These are phyloP conservation scores for Pseudozyma tsukubaensis DNA, from an alignment of 1,284 basidiomycete species.

Conservation along the genomic window DNA sequence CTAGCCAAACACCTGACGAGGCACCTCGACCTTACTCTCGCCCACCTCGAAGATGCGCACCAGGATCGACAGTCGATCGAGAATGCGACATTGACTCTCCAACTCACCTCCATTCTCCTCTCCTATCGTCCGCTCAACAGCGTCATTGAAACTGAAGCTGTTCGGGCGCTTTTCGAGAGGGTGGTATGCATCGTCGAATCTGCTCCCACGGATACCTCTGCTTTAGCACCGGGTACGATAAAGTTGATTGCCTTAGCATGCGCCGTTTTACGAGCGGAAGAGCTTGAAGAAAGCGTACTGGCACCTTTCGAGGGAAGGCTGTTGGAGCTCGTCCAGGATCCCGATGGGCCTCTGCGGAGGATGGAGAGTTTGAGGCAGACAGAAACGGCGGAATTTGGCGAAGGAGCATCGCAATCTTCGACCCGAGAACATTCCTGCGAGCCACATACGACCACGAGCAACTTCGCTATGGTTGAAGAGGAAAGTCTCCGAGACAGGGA, in stretches of 20 bases:
- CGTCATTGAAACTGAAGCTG: not conserved
- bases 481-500: too few relatives aligned
- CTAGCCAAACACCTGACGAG: not conserved
- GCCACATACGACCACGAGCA: not conserved
- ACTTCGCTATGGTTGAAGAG: not conserved
- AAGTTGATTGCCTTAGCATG: slow-evolving; percentile 15
- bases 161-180: slow-evolving; percentile 11
- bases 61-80: not conserved
- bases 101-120: slow-evolving; percentile 18
- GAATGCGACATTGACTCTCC: slow-evolving; percentile 7
- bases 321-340: slow-evolving; percentile 11
- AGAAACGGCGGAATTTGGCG: too few relatives aligned
- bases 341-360: slow-evolving; percentile 9
- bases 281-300: slow-evolving; percentile 23
- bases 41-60: not conserved
- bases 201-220: not conserved
- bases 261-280: slow-evolving; percentile 26
- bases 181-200: slow-evolving; percentile 22
- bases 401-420: not conserved
- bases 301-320: slow-evolving; percentile 28
- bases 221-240: not conserved
- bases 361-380: slow-evolving; percentile 17
- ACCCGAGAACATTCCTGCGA: too few relatives aligned
- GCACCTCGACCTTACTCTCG: too few relatives aligned
- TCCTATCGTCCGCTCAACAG: slow-evolving; percentile 12